Evolutionary conservation across 805 yeast species (phyloP).

Genomic region (Ogataea trehaloabstinens): DNA sequence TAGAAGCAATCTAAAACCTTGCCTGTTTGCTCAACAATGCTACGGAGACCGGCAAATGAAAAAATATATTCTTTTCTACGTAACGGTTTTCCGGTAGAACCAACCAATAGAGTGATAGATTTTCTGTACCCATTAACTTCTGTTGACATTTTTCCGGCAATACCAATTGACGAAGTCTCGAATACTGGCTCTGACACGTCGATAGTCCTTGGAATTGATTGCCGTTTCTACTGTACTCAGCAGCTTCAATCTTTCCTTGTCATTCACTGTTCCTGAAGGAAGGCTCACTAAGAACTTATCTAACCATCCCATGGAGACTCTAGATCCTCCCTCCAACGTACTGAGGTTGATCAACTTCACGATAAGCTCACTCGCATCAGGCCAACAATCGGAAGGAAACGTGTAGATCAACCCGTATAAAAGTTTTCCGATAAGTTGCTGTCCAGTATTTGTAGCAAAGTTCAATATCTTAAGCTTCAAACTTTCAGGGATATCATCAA

Average conservation of each 20-base stretch:
- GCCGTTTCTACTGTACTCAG: constrained; percentile 56
- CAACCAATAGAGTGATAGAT: too few relatives aligned
- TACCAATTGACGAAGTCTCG: constrained; percentile 84
- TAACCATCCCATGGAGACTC: constrained; percentile 56
- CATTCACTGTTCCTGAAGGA: constrained; percentile 62
- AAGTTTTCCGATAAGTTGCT: constrained; percentile 48
- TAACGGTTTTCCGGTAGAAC: too few relatives aligned
- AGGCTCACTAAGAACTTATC: constrained; percentile 49
- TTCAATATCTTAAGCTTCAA: constrained; percentile 49
- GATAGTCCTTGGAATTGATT: constrained; percentile 62
- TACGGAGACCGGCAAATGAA: too few relatives aligned
- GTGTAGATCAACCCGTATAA: constrained; percentile 67
- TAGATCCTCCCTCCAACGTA: constrained; percentile 44
- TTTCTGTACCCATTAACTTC: constrained; percentile 12
- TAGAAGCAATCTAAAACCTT: too few relatives aligned
- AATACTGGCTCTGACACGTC: constrained; percentile 68
- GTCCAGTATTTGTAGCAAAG: constrained; percentile 55
- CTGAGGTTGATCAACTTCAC: constrained; percentile 57
- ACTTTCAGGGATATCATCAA: constrained; percentile 50
- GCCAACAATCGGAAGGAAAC: constrained; percentile 66
- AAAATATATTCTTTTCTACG: too few relatives aligned
- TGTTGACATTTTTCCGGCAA: constrained; percentile 62
- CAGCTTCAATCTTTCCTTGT: constrained; percentile 66
- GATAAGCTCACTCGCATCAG: constrained; percentile 74
- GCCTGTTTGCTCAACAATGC: too few relatives aligned